phyloP scores from a whole-genome alignment of 345 rosid genomes.

The Limnanthes douglasii region DNA sequence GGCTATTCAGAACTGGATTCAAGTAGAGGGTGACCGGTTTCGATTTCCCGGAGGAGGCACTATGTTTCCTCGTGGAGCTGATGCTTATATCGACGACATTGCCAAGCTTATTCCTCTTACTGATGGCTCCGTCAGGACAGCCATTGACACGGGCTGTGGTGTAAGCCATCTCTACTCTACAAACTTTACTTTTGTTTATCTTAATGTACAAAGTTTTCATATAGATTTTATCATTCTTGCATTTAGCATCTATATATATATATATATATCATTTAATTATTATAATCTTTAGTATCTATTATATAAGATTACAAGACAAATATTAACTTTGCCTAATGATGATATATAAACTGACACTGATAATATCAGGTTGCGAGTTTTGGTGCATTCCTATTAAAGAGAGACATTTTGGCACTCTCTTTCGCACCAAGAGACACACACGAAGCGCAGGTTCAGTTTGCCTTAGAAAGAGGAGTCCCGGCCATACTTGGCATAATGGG shows the following conservation, averaged over 20 bases:
- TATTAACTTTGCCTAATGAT: not conserved
- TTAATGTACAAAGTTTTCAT: not conserved
- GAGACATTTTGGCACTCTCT: constrained; percentile 67
- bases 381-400: constrained; percentile 81
- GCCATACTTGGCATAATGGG: constrained; percentile 84
- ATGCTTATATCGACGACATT: constrained; percentile 84
- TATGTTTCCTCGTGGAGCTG: constrained; percentile 91
- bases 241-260: no score
- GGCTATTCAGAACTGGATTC: constrained; percentile 98
- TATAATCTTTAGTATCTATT: no score
- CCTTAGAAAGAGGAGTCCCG: constrained; percentile 95
- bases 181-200: no score
- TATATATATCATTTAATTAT: not conserved
- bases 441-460: constrained; percentile 96
- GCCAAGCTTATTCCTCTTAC: constrained; percentile 60
- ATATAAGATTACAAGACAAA: no score
- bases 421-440: constrained; percentile 98
- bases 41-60: constrained; percentile 99
- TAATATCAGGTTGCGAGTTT: constrained; percentile 99
- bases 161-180: no score
- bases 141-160: constrained; percentile 94
- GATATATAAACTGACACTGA: no score
- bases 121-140: constrained; percentile 67
- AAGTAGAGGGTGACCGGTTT: constrained; percentile 78
- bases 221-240: not conserved